A percentile compares a stretch with the other conserved stretches of the same genome.
These are phyloP conservation scores for Paramyrothecium sp. DNA, from an alignment of 2,329 filamentous ascomycete species.

Conservation along the genomic window DNA sequence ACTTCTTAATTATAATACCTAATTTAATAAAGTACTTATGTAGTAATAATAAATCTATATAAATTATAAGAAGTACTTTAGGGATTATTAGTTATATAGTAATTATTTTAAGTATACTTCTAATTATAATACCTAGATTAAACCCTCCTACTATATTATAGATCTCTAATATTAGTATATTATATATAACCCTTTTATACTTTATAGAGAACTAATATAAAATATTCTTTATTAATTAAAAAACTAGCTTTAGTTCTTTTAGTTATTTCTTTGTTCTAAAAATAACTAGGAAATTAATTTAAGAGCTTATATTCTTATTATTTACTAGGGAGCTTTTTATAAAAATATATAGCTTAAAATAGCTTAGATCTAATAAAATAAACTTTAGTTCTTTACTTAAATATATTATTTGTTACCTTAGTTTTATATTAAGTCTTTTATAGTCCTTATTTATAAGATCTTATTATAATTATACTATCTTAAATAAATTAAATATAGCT, in stretches of 20 bases:
- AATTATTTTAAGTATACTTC: constrained; percentile 12
- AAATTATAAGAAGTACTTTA: constrained; percentile 4
- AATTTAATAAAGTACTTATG: constrained; percentile 9
- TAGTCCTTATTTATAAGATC: too few species aligned
- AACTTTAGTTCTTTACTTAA: background rate
- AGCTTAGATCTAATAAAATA: background rate
- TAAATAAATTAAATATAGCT: background rate
- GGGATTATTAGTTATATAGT: constrained; percentile 11
- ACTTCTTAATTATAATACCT: constrained; percentile 9
- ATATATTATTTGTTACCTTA: background rate
- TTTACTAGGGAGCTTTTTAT: too few species aligned
- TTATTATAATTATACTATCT: too few species aligned
- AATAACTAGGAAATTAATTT: background rate
- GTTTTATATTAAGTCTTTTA: background rate
- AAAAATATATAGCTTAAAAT: background rate
- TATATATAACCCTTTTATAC: background rate
- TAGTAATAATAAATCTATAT: constrained; percentile 6
- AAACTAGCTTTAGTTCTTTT: background rate
- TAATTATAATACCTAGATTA: constrained; percentile 5
- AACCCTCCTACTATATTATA: constrained; percentile 7
- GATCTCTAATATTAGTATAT: constrained; percentile 4
- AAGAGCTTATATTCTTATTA: background rate
- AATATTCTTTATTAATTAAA: background rate
- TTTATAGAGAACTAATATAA: background rate
- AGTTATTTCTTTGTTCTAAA: background rate